Evolutionary conservation across 495 filamentous ascomycete species (phyloP).

Genomic region (Penicillium argentinense): DNA sequence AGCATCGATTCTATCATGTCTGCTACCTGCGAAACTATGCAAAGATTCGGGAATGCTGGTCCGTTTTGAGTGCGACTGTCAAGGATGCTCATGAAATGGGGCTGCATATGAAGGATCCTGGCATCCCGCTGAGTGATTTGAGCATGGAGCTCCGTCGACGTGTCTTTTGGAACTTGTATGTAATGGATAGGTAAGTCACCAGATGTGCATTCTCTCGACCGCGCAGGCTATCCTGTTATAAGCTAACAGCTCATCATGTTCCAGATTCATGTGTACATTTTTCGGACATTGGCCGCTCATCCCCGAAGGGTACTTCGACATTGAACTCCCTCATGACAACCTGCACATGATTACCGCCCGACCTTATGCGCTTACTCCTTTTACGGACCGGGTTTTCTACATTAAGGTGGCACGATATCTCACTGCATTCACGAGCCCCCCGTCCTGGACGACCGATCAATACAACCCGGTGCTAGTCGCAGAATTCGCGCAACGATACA

Average conservation of each 20-base stretch:
- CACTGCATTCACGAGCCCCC: constrained; percentile 21
- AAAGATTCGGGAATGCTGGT: constrained; percentile 15
- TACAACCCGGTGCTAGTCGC: constrained; percentile 7
- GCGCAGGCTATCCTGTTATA: too few species aligned
- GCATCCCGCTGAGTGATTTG: constrained; percentile 10
- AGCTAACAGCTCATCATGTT: background rate
- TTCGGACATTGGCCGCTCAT: constrained; percentile 23
- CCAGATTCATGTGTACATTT: constrained; percentile 15
- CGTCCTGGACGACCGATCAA: constrained; percentile 19
- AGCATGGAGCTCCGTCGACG: constrained; percentile 19
- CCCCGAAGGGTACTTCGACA: constrained; percentile 21
- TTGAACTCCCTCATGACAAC: constrained; percentile 16
- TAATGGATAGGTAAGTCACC: constrained; percentile 18
- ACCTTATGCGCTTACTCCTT: constrained; percentile 16
- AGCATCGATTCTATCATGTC: constrained; percentile 17
- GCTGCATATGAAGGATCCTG: constrained; percentile 15
- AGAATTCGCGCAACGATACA: constrained; percentile 18
- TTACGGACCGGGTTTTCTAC: constrained; percentile 18
- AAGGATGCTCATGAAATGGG: constrained; percentile 21
- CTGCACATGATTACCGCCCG: constrained; percentile 3
- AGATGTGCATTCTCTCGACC: background rate
- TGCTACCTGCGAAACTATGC: constrained; percentile 15
- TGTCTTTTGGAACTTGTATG: constrained; percentile 21
- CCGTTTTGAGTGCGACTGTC: constrained; percentile 12
- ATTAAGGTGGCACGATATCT: constrained; percentile 17